A percentile compares a stretch with the other conserved stretches of the same genome.
phyloP scores from a whole-genome alignment of 2,329 filamentous ascomycete species.

The Monosporascus sp. region DNA sequence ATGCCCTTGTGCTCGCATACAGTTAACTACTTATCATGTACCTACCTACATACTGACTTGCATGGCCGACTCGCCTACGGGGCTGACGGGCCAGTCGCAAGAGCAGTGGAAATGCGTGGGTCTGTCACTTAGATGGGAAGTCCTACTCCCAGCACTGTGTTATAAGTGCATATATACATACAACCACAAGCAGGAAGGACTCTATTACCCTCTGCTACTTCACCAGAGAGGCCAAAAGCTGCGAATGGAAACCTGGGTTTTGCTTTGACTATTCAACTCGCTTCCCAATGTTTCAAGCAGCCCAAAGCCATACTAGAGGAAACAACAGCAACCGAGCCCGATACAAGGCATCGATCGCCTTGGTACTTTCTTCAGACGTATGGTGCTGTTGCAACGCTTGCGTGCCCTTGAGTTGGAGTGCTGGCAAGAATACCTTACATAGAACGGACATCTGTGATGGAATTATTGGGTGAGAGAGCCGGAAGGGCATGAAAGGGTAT shows the following conservation, averaged over 20 bases:
- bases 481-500: not conserved
- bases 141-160: not conserved
- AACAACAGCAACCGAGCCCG: not conserved
- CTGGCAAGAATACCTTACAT: not conserved
- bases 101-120: not conserved
- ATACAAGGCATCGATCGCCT: not conserved
- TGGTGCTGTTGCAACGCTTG: not conserved
- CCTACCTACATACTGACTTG: not conserved
- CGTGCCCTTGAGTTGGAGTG: not conserved
- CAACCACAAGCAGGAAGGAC: not conserved
- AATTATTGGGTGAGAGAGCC: not conserved
- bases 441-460: not conserved
- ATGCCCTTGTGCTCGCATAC: no score
- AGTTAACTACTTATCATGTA: no score
- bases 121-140: not conserved
- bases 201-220: not conserved
- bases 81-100: not conserved
- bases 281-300: not conserved
- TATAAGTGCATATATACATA: not conserved
- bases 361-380: not conserved
- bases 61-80: not conserved
- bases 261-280: not conserved
- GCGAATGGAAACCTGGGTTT: not conserved
- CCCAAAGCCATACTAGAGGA: not conserved
- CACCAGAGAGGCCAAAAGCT: not conserved